Evolutionary conservation across 2,329 filamentous ascomycete species (phyloP).

Genomic region (Plectosphaerella sp.): DNA sequence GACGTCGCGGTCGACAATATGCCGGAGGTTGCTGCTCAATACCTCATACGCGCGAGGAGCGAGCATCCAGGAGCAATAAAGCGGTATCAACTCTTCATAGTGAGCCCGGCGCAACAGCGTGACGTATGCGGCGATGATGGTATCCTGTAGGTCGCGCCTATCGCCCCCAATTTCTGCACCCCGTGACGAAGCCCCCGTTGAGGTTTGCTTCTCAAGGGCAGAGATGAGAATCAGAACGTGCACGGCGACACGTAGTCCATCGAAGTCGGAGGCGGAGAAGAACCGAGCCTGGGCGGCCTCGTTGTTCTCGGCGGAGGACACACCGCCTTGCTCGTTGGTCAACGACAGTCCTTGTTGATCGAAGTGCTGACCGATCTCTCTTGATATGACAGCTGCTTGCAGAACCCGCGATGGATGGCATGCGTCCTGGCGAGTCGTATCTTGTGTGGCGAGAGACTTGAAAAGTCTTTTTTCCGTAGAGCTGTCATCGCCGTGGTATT

Average conservation of each 20-base stretch:
- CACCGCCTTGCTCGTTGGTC: conserved; percentile 26
- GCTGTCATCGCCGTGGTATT: conserved; percentile 53
- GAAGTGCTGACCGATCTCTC: conserved; percentile 53
- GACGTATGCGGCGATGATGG: conserved; percentile 77
- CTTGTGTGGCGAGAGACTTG: conserved; percentile 51
- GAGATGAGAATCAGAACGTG: conserved; percentile 65
- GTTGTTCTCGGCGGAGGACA: neutral
- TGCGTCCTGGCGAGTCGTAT: conserved; percentile 53
- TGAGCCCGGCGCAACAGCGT: conserved; percentile 69
- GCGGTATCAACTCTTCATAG: conserved; percentile 73
- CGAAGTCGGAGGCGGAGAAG: conserved; percentile 22
- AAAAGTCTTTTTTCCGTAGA: conserved; percentile 56
- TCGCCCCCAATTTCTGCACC: conserved; percentile 24
- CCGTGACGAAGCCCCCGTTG: conserved; percentile 23
- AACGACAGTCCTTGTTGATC: conserved; percentile 54
- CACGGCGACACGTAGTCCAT: conserved; percentile 63
- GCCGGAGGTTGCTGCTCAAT: conserved; percentile 72
- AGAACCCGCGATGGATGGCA: conserved; percentile 66
- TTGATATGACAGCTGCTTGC: conserved; percentile 69
- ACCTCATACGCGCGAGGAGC: conserved; percentile 61
- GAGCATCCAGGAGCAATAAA: conserved; percentile 80
- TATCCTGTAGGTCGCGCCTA: conserved; percentile 56
- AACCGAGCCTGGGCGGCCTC: neutral
- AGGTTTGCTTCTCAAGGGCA: conserved; percentile 57
- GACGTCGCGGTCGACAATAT: conserved; percentile 61